These are phyloP conservation scores for Clonostachys rosea DNA, from an alignment of 2,329 filamentous ascomycete species.

Conservation along the genomic window DNA sequence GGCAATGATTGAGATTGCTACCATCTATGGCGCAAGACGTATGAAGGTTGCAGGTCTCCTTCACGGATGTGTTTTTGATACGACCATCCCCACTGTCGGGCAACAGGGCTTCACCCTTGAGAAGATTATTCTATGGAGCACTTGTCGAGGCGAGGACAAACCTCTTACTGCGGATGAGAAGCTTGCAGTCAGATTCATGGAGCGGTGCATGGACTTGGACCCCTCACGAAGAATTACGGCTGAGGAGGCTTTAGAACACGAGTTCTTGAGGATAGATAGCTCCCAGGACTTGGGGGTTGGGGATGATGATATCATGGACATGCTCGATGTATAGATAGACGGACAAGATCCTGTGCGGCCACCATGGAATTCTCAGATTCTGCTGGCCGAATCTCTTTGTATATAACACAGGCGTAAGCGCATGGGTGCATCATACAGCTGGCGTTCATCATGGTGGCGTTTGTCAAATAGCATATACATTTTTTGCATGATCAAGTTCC, in stretches of 20 bases:
- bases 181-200: conserved; percentile 68
- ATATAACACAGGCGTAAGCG: no score
- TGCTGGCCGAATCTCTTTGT: no score
- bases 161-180: conserved; percentile 63
- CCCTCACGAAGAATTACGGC: conserved; percentile 71
- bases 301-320: conserved; percentile 47
- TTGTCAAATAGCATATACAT: no score
- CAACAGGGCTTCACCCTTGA: conserved; percentile 82
- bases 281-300: conserved; percentile 13
- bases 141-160: conserved; percentile 61
- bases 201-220: conserved; percentile 71
- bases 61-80: conserved; percentile 90
- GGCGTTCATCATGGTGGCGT: no score
- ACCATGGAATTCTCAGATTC: no score
- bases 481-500: no score
- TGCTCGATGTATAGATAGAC: conserved; percentile 15
- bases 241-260: conserved; percentile 66
- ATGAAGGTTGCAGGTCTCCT: conserved; percentile 81
- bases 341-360: no score
- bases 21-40: conserved; percentile 80
- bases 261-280: conserved; percentile 49
- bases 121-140: conserved; percentile 95
- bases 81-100: conserved; percentile 85
- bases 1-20: conserved; percentile 94
- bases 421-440: no score